These are phyloP conservation scores for Syncephalastrum racemosum DNA, from an alignment of 371 early-diverging fungal species.

Conservation along the genomic window DNA sequence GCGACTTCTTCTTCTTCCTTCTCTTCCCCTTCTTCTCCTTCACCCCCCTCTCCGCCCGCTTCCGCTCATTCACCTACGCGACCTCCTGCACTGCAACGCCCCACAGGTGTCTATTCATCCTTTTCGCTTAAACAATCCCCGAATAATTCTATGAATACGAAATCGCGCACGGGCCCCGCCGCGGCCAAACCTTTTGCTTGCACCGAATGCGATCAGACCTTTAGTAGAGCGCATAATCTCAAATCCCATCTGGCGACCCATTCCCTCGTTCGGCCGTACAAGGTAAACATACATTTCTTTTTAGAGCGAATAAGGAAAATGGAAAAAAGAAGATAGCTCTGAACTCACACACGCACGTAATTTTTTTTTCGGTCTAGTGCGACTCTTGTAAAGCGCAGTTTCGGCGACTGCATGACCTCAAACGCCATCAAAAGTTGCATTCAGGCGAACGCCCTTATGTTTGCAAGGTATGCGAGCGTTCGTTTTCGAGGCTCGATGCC, in stretches of 20 bases:
- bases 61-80: too few relatives aligned
- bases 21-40: too few relatives aligned
- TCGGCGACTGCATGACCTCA: constrained; percentile 61
- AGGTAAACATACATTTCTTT: constrained; percentile 26
- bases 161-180: constrained; percentile 10
- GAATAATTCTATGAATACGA: too few relatives aligned
- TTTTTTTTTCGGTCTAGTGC: constrained; percentile 26
- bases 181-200: constrained; percentile 31
- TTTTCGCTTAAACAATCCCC: too few relatives aligned
- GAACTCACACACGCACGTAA: not conserved
- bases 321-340: not conserved
- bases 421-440: constrained; percentile 62
- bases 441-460: constrained; percentile 63
- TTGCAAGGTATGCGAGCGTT: constrained; percentile 54
- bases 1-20: too few relatives aligned
- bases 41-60: too few relatives aligned
- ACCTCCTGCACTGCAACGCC: constrained; percentile 15
- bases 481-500: constrained; percentile 72
- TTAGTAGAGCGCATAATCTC: constrained; percentile 44
- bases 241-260: constrained; percentile 49
- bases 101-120: constrained; percentile 12
- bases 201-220: constrained; percentile 36
- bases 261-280: constrained; percentile 40
- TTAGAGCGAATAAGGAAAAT: too few relatives aligned
- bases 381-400: constrained; percentile 41